phyloP scores from a whole-genome alignment of 1,284 basidiomycete genomes.

The Exobasidium cylindrosporum region DNA sequence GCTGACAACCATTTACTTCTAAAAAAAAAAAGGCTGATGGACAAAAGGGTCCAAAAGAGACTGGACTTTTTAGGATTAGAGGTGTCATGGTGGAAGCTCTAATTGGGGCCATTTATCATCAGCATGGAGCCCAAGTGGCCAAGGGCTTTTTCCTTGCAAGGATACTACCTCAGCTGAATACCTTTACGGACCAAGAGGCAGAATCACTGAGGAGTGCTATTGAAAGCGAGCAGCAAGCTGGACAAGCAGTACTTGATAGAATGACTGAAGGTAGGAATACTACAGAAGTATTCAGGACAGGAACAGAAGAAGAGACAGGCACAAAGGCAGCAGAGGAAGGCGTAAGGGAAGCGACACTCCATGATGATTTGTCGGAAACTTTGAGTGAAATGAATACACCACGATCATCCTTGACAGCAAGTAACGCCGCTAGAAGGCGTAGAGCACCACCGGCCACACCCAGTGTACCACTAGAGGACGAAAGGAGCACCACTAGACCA shows the following conservation, averaged over 20 bases:
- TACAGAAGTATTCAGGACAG: no score
- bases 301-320: no score
- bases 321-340: no score
- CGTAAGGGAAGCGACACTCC: no score
- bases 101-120: slow-evolving; percentile 53
- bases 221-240: background rate
- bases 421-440: no score
- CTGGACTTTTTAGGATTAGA: slow-evolving; percentile 51
- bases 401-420: no score
- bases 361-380: no score
- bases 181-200: slow-evolving; percentile 5
- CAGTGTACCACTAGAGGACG: no score
- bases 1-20: no score
- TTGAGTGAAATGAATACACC: no score
- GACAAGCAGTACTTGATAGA: background rate
- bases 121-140: slow-evolving; percentile 30
- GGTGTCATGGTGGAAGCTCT: slow-evolving; percentile 52
- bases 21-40: slow-evolving; percentile 28
- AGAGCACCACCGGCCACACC: no score
- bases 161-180: slow-evolving; percentile 20
- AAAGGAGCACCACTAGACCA: no score
- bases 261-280: background rate
- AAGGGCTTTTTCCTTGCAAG: slow-evolving; percentile 23
- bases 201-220: background rate
- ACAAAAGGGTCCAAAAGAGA: slow-evolving; percentile 36